phyloP scores from a whole-genome alignment of 305 asterid species.

The Nicotiana rustica region DNA sequence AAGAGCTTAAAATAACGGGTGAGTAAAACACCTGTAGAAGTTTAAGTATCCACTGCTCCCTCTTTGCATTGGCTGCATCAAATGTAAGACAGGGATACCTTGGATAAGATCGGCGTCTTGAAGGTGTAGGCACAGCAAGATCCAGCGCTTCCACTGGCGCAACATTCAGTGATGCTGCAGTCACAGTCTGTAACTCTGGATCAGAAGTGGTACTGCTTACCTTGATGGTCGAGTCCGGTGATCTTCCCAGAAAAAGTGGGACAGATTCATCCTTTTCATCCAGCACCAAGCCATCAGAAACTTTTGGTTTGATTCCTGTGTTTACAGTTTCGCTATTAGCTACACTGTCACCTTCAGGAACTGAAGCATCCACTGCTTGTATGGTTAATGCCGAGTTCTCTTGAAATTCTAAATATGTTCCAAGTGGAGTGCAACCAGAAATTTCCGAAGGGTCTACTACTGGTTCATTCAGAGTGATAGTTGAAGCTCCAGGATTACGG shows the following conservation, averaged over 20 bases:
- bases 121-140: constrained; percentile 49
- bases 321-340: constrained; percentile 43
- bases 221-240: constrained; percentile 49
- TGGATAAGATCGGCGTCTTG: constrained; percentile 59
- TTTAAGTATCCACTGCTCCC: constrained; percentile 86
- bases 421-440: constrained; percentile 48
- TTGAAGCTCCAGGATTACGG: constrained; percentile 56
- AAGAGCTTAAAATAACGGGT: constrained; percentile 33
- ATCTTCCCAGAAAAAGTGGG: constrained; percentile 48
- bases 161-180: constrained; percentile 44
- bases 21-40: constrained; percentile 75
- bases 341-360: constrained; percentile 47
- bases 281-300: constrained; percentile 46
- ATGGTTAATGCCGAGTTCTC: constrained; percentile 50
- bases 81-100: constrained; percentile 67
- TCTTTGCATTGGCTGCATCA: constrained; percentile 58
- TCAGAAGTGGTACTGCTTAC: constrained; percentile 45
- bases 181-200: constrained; percentile 50
- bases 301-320: constrained; percentile 48
- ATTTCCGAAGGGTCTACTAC: constrained; percentile 44
- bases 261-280: constrained; percentile 47
- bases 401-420: constrained; percentile 41
- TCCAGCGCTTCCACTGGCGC: constrained; percentile 43
- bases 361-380: constrained; percentile 51
- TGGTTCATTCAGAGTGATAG: constrained; percentile 42